phyloP scores from a whole-genome alignment of 306 rosid species.

The Lagenaria siceraria region DNA sequence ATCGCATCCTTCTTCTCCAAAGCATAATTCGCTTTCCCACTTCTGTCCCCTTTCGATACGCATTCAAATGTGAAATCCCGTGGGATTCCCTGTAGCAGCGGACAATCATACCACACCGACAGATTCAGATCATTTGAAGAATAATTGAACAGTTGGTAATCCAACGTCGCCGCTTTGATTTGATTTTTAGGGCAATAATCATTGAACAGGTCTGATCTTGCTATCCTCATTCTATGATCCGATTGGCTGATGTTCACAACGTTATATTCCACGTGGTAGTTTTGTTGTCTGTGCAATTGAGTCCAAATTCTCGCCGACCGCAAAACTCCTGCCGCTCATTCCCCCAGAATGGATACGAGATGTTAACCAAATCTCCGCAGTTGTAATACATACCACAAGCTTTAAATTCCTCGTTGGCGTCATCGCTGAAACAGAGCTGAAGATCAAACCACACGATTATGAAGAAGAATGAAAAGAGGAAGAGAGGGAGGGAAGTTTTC shows the following conservation, averaged over 20 bases:
- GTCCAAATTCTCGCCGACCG: neutral
- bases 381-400: neutral
- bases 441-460: neutral
- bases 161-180: neutral
- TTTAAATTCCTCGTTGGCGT: neutral
- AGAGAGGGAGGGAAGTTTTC: neutral
- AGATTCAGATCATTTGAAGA: neutral
- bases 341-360: constrained; percentile 33
- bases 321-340: neutral
- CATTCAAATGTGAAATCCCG: neutral
- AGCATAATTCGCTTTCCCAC: neutral
- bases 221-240: neutral
- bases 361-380: constrained; percentile 8
- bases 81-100: no score
- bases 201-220: neutral
- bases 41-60: neutral
- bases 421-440: neutral
- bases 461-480: neutral
- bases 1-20: neutral
- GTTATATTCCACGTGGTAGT: neutral
- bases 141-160: neutral
- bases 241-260: neutral
- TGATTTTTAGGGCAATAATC: neutral
- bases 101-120: constrained; percentile 8
- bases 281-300: neutral